Percentiles rank a stretch among this genome's conserved stretches.
Conservation (phyloP, 768 basidiomycete species). For the Tylopilus subfusipes region DNA sequence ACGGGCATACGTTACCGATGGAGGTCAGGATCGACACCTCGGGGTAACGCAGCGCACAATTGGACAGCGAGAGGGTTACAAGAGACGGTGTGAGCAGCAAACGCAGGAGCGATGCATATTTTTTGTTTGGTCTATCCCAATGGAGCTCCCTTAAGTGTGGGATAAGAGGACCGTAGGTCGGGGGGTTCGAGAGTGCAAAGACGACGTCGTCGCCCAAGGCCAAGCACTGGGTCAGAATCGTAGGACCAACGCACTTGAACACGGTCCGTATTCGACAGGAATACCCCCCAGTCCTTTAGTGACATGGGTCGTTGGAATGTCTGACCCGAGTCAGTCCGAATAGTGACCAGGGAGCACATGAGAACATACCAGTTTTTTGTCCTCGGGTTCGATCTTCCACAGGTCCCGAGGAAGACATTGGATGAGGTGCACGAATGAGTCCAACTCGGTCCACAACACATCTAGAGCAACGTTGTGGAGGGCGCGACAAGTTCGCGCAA, state of each 20-base stretch:
- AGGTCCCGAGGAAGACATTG: slow-evolving; percentile 28
- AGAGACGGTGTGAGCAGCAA: slow-evolving; percentile 23
- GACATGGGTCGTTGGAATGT: slow-evolving; percentile 25
- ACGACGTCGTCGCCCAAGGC: slow-evolving; percentile 20
- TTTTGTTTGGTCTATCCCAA: slow-evolving; percentile 16
- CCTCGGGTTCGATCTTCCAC: slow-evolving; percentile 16
- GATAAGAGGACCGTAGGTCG: slow-evolving; percentile 18
- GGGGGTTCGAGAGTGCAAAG: slow-evolving; percentile 25
- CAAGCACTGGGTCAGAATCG: not conserved
- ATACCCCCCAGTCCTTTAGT: slow-evolving; percentile 28
- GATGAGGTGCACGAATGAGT: slow-evolving; percentile 22
- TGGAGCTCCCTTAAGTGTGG: slow-evolving; percentile 20
- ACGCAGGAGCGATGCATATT: slow-evolving; percentile 19
- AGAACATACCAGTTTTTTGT: slow-evolving; percentile 15
- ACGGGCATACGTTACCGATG: slow-evolving; percentile 21
- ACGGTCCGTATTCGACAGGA: slow-evolving; percentile 21
- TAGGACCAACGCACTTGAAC: not conserved
- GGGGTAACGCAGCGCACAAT: slow-evolving; percentile 8
- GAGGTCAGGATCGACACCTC: slow-evolving; percentile 19
- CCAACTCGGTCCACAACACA: slow-evolving; percentile 20
- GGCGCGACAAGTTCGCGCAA: slow-evolving; percentile 26
- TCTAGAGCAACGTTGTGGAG: slow-evolving; percentile 25
- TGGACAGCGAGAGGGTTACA: slow-evolving; percentile 9
- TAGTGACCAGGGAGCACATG: not conserved
- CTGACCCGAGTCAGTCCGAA: slow-evolving; percentile 16